These are phyloP conservation scores for Geotrichum restrictum DNA, from an alignment of 1,139 yeast species.

Conservation along the genomic window DNA sequence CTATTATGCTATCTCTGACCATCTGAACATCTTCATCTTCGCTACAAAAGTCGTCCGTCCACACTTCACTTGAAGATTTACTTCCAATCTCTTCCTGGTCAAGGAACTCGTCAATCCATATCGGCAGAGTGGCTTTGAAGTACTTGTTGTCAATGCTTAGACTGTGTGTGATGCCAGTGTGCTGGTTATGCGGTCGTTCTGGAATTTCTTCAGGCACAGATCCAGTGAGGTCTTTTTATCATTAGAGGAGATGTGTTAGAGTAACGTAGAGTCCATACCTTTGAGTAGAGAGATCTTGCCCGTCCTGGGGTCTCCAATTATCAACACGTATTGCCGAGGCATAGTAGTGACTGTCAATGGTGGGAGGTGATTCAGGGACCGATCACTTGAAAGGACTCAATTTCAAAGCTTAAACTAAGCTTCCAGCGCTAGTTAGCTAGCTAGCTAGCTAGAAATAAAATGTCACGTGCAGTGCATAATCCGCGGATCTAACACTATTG, in stretches of 20 bases:
- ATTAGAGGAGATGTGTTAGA: background rate
- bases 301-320: constrained; percentile 20
- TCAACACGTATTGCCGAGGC: constrained; percentile 17
- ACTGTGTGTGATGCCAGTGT: constrained; percentile 39
- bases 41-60: constrained; percentile 17
- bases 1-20: constrained; percentile 20
- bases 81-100: constrained; percentile 14
- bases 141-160: constrained; percentile 40
- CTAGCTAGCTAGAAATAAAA: too few relatives aligned
- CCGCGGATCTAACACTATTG: too few relatives aligned
- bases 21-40: constrained; percentile 20
- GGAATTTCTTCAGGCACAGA: constrained; percentile 19
- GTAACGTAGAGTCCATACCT: constrained; percentile 10
- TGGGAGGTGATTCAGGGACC: background rate
- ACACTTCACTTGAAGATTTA: background rate
- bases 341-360: background rate
- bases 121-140: constrained; percentile 38
- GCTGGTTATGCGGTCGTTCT: constrained; percentile 23
- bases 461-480: too few relatives aligned
- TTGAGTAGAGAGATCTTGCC: constrained; percentile 19
- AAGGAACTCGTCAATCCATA: constrained; percentile 46
- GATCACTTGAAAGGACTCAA: too few relatives aligned
- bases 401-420: too few relatives aligned
- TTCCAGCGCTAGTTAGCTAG: too few relatives aligned
- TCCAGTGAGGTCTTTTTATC: constrained; percentile 17